Percentiles rank a stretch among this genome's conserved stretches.
Evolutionary conservation across 441 rosid species (phyloP).

Genomic region (Erodium chrysanthum): DNA sequence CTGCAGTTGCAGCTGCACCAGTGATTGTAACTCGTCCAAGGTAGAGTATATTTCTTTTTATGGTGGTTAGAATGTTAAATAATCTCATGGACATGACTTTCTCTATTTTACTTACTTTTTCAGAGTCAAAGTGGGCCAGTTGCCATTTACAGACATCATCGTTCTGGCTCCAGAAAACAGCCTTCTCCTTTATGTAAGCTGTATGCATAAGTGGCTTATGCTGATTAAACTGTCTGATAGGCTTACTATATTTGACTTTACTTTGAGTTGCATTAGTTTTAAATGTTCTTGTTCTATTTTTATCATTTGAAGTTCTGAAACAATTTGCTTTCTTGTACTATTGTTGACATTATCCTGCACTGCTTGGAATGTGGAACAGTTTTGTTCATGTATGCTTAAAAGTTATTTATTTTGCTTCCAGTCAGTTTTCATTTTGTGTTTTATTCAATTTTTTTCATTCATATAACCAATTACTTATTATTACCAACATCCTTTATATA

Average conservation of each 20-base stretch:
- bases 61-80: conserved; percentile 15
- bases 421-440: neutral
- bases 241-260: conserved; percentile 1
- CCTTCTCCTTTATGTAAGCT: conserved; percentile 82
- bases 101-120: conserved; percentile 18
- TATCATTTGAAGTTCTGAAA: neutral
- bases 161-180: conserved; percentile 75
- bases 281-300: neutral
- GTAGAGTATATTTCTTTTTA: conserved; percentile 29
- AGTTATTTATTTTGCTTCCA: neutral
- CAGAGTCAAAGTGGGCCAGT: conserved; percentile 65
- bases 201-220: conserved; percentile 15
- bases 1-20: conserved; percentile 85
- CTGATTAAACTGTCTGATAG: conserved; percentile 3
- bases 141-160: conserved; percentile 65
- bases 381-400: neutral
- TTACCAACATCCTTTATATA: conserved; percentile 3
- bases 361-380: neutral
- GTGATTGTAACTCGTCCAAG: conserved; percentile 75
- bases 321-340: neutral
- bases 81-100: conserved; percentile 12
- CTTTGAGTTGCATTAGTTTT: neutral
- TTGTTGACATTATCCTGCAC: neutral
- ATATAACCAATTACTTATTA: neutral
- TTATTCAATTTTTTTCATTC: neutral